Evolutionary conservation across 306 rosid species (phyloP).

Genomic region (Dalbergia cochinchinensis): DNA sequence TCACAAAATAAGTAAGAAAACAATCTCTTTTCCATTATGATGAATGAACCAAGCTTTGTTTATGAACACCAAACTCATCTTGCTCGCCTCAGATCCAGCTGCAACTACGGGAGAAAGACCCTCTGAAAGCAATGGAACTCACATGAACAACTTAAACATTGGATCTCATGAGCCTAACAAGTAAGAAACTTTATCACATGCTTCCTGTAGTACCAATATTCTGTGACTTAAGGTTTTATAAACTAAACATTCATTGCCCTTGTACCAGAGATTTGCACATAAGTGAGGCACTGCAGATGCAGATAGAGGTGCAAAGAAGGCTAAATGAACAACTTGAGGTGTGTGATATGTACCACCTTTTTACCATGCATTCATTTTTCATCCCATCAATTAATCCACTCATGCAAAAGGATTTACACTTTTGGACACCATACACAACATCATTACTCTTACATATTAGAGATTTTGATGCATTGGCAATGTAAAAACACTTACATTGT

Average conservation of each 20-base stretch:
- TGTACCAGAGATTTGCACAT: slow-evolving; percentile 70
- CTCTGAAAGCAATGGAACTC: slow-evolving; percentile 66
- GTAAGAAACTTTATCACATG: slow-evolving; percentile 48
- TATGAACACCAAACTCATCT: slow-evolving; percentile 38
- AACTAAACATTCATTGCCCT: slow-evolving; percentile 20
- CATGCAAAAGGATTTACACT: not conserved
- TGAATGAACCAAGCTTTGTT: slow-evolving; percentile 28
- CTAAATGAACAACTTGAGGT: slow-evolving; percentile 94
- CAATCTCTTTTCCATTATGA: slow-evolving; percentile 25
- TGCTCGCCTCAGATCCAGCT: slow-evolving; percentile 43
- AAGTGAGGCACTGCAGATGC: slow-evolving; percentile 86
- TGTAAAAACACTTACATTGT: no score
- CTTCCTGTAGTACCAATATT: slow-evolving; percentile 21
- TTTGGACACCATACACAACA: not conserved
- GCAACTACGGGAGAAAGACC: slow-evolving; percentile 59
- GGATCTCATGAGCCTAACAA: slow-evolving; percentile 65
- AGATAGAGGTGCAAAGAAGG: slow-evolving; percentile 92
- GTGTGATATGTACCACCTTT: slow-evolving; percentile 18
- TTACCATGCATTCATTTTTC: slow-evolving; percentile 33
- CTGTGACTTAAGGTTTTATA: slow-evolving; percentile 16
- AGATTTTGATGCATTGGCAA: no score
- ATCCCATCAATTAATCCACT: not conserved
- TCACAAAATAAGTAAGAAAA: slow-evolving; percentile 69
- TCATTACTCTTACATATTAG: no score
- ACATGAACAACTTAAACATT: slow-evolving; percentile 60